Evolutionary conservation across 768 basidiomycete genomes (phyloP), one percentile per base, ranked within the genome.

Genomic region (Candolleomyces aberdarensis): DNA sequence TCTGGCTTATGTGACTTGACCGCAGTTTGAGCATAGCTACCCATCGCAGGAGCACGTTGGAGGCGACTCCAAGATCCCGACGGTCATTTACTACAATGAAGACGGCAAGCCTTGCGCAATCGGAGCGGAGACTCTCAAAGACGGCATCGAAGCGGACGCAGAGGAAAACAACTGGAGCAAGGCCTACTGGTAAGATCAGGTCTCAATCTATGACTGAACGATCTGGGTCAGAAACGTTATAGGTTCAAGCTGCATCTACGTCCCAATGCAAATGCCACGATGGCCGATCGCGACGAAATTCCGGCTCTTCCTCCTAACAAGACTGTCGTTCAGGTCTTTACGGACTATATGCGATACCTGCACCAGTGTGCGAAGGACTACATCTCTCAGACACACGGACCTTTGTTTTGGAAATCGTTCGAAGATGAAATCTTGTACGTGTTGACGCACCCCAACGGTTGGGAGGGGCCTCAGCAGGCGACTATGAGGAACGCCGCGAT

Each of bases 361-460:
- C 77, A 71, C 32, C 40, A 69, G 2, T 82, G 81, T 53, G 74
- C 78, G 1, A 72, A 70, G 59, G 67, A 62, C 15, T 85, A 80
- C 59, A 83, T 86, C 50, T 63, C 68, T 41, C 79, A 84, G 22
- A 74, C 76, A 3, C 80, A 82, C 49, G 83, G 85, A 1, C 57
- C 20, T 4, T 67, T 68, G 14, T 62, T 85, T 4, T 84, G 82
- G 83, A 67, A 66, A 7, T 78, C 78, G 7, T 58, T 82, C 14
- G 74, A 79, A 62, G 65, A 70, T 14, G 70, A 64, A 5, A 75
- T 83, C 44, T 77, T 82, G 20, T 82, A 77, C 60, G 74, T 87
- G 9, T 74, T 87, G 20, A 78, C 79, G 2, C 85, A 86, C 61
- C 85, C 85, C 5, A 86, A 86, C 62, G 84, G 82, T 0, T 87